Conservation (phyloP, 2,329 filamentous ascomycete species). For the Balansia obtecta region DNA sequence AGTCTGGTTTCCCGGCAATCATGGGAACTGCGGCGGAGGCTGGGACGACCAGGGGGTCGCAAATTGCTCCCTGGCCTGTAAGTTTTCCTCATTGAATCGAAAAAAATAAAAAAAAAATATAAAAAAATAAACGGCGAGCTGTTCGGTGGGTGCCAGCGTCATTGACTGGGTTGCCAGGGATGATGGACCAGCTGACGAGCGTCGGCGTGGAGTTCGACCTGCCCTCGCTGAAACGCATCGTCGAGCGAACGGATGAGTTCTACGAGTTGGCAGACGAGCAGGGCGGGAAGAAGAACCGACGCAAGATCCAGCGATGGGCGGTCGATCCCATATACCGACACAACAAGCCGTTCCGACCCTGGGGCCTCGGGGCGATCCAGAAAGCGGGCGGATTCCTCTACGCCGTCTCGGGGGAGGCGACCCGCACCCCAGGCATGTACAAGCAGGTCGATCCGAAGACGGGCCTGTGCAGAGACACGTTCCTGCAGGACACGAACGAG, state of each 20-base stretch:
- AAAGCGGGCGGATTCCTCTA: conserved; percentile 28
- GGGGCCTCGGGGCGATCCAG: conserved; percentile 33
- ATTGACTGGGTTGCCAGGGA: conserved; percentile 25
- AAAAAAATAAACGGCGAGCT: no score
- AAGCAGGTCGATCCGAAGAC: conserved; percentile 29
- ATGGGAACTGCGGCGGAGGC: conserved; percentile 59
- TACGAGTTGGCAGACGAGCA: conserved; percentile 15
- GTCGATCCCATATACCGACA: conserved; percentile 32
- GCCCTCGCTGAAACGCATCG: conserved; percentile 27
- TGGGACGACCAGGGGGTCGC: conserved; percentile 40
- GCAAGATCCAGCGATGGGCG: conserved; percentile 27
- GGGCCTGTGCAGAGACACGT: conserved; percentile 22
- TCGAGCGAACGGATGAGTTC: conserved; percentile 20
- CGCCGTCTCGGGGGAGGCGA: conserved; percentile 28
- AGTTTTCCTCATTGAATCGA: conserved; percentile 10
- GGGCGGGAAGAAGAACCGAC: conserved; percentile 6
- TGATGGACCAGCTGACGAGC: conserved; percentile 43
- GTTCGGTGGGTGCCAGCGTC: not conserved
- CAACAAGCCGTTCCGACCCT: conserved; percentile 35
- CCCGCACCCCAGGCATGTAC: conserved; percentile 36
- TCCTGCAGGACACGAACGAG: conserved; percentile 41
- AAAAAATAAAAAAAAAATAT: no score
- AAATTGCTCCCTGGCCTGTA: conserved; percentile 27
- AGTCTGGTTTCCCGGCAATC: conserved; percentile 59
- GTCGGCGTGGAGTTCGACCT: conserved; percentile 37